Base-by-base conservation (phyloP, 768 basidiomycete genomes). In the Phlegmacium glaucopus region DNA sequence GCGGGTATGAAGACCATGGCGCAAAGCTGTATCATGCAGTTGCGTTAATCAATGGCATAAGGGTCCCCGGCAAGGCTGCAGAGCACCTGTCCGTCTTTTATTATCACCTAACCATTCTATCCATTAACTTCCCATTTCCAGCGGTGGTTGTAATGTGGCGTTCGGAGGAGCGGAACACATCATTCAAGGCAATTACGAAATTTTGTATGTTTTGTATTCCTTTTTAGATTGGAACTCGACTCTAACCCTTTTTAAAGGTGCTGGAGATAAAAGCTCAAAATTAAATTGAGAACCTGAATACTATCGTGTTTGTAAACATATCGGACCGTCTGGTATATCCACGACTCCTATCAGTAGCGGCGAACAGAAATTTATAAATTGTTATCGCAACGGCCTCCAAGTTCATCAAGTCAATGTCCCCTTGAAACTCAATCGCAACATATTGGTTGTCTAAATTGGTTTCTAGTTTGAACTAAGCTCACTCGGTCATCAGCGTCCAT, bases 41-140 rank as follows among this genome's bases (percentile, higher is more conserved):
- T 22, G 83, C 72, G 3, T 50, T 49, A 1, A 65, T 87, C 39
- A 61, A 75, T 28, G 78, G 77, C 0, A 59, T 80, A 10, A 68
- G 56, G 30, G 80, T 90, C n/a, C 87, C 87, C 4, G 88, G 87
- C 30, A 90, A 90, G 67, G 77, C 82, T 1, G 83, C 79, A 1
- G 70, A 76, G 49, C 88, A 90, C 65, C 66, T 90, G 86, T 86
- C 49, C 17, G 79, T 67, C 12, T 10, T 34, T 43, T 49, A 48
- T 13, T 42, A 38, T 30, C 39, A 12, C 37, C 36, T 25, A 4
- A 7, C 29, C 18, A 37, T 29, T 9, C 30, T n/a, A 38, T 51
- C 42, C 12, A 15, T n/a, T 9, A 6, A 12, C 36, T 16, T 47
- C 2, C 5, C 32, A 22, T 29, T 38, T 45, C 10, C 28, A 78